Evolutionary conservation across 2,329 filamentous ascomycete genomes (phyloP), one percentile per base, ranked within the genome.

Genomic region (Epichloe gansuensis): DNA sequence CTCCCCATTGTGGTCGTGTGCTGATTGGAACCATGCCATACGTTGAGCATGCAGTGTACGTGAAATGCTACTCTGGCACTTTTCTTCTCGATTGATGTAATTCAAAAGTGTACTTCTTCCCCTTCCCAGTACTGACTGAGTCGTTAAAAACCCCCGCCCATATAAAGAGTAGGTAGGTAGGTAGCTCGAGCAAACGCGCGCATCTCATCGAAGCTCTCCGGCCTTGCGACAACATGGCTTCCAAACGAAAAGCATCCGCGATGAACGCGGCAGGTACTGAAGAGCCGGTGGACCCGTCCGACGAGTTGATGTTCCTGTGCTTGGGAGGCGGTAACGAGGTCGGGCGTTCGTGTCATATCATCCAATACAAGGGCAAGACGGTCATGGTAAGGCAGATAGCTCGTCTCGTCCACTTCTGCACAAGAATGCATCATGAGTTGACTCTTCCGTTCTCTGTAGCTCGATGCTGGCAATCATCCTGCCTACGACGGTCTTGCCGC

Each of bases 311-410:
- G 73, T 98, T 98, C 64, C 79, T 95, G 52, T 94, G 89, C 62
- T 75, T 98, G 39, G 93, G 93, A 56, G 93, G 93, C 56, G 93
- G 93, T 60, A 97, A 96, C 68, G 93, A 98, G 71, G 93, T 98
- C 56, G 93, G 93, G 51, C 80, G 93, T 59, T 97, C 93, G 59
- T 97, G 93, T 69, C 93, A 98, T 67, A 95, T 98, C 61, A 83
- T 98, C 55, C 90, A 97, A 65, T 98, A 98, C 79, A 98, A 97
- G 72, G 93, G 93, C 56, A 98, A 98, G 71, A 97, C 91, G 5
- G 89, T 98, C 60, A 98, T 98, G 93, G 90, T 94, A 74, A 61
- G 63, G 50, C 21, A 46, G 21, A 25, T 13, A 2, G 11, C 13
- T 21, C 5, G 28, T 39, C 23, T 21, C 17, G 17, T 2, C 23